phyloP scores from a whole-genome alignment of 305 asterid genomes.

The Plantago rigida region DNA sequence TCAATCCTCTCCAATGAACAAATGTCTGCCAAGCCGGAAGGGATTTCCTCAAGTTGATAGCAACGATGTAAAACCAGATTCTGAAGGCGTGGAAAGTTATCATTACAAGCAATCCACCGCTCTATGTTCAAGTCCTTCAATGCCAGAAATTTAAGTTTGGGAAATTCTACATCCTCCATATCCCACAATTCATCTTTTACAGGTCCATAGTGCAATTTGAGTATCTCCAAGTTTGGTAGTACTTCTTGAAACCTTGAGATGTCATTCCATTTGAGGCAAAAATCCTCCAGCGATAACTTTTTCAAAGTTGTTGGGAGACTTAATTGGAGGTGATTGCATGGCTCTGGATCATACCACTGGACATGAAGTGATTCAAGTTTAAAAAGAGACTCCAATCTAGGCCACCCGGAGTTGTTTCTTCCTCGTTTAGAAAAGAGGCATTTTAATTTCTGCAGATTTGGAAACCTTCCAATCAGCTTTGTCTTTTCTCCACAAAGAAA shows the following conservation, averaged over 20 bases:
- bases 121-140: neutral
- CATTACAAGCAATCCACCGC: neutral
- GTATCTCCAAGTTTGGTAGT: neutral
- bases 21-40: neutral
- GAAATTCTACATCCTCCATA: neutral
- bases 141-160: neutral
- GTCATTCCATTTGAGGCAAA: neutral
- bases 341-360: neutral
- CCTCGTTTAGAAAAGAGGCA: neutral
- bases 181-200: neutral
- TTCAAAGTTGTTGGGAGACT: neutral
- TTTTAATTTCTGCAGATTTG: neutral
- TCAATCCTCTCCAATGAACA: neutral
- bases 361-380: neutral
- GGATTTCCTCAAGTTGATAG: neutral
- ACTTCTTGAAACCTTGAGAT: neutral
- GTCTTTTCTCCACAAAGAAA: neutral
- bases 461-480: neutral
- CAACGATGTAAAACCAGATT: neutral
- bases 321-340: neutral
- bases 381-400: conserved; percentile 1
- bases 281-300: neutral
- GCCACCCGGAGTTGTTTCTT: neutral
- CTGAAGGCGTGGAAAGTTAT: conserved; percentile 4
- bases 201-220: neutral